A percentile compares a stretch with the other conserved stretches of the same genome.
phyloP scores from a whole-genome alignment of 441 rosid genomes.

The Croton setiger region DNA sequence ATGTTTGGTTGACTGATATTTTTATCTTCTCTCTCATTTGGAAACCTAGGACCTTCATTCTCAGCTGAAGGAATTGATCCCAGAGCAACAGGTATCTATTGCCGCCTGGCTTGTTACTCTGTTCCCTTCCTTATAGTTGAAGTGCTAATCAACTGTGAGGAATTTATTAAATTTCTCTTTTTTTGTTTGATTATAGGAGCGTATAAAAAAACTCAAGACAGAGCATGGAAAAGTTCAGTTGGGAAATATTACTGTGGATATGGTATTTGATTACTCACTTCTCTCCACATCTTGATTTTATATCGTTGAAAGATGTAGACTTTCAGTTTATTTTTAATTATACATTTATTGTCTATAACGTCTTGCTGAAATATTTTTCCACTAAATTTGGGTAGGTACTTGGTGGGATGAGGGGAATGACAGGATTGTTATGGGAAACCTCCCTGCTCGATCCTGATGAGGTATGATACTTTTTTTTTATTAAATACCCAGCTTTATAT shows the following conservation, averaged over 20 bases:
- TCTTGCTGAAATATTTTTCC: constrained; percentile 14
- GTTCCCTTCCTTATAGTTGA: neutral
- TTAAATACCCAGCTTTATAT: neutral
- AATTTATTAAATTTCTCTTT: neutral
- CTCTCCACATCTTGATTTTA: neutral
- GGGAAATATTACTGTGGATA: constrained; percentile 88
- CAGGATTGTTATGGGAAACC: constrained; percentile 96
- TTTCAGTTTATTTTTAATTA: neutral
- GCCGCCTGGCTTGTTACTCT: neutral
- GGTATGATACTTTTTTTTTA: constrained; percentile 36
- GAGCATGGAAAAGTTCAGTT: constrained; percentile 84
- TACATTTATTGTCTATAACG: neutral
- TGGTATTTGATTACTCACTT: too few species aligned
- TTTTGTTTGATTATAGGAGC: constrained; percentile 54
- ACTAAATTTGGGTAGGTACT: constrained; percentile 55
- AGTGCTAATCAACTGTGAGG: neutral
- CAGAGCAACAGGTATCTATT: constrained; percentile 76
- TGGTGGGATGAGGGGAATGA: constrained; percentile 99
- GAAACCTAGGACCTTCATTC: constrained; percentile 73
- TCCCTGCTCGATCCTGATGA: constrained; percentile 94
- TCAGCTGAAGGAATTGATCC: constrained; percentile 87
- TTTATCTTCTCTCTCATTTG: neutral
- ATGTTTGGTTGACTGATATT: neutral
- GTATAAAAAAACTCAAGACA: constrained; percentile 73
- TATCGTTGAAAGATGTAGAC: neutral